Evolutionary conservation across 345 rosid genomes (phyloP), one percentile per base, ranked within the genome.

Genomic region (Hirschfeldia incana): DNA sequence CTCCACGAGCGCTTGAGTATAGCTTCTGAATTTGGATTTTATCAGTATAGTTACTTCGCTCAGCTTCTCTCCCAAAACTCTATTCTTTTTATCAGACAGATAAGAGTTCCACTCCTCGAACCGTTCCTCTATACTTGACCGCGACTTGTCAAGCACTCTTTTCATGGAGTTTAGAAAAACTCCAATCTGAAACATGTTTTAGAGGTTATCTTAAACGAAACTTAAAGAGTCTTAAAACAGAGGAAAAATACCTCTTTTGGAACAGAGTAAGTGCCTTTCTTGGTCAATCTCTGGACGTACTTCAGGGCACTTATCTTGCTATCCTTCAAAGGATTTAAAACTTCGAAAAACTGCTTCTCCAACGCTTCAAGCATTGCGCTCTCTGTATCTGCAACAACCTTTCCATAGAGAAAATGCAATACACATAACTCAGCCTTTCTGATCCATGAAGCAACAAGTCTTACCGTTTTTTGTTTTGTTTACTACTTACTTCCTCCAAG

Each of bases 131-230:
- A 86, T 80, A 76, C 85, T 87, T 3, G 93, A 87, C 33, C 91
- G 88, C 78, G 87, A 75, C 62, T 77, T 75, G 39, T 85, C 90
- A 61, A 94, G 86, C 87, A 92, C 85, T 85, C 91, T 86, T 81
- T 89, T 87, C 90, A 94, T 80, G 37, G 98, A 92, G 86, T 94
- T 94, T 64, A 94, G 81, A 73, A 94, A 78, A 85, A 92, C 84
- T 58, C 96, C 98, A 65, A 90, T 80, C 97, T 89, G 91, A 77
- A 81, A 60, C 30, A 74, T 65, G 33, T 64, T 46, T 33, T 21
- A 21, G 21, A 21, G 21, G 21, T 21, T 21, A 21, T 21, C 21
- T 21, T 21, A 21, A 29, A 29, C 32, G 32, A 29, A 29, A 29
- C 32, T 29, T 29, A 29, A 29, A 29, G 30, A 29, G 32, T 17